Evolutionary conservation across 805 yeast genomes (phyloP).

Genomic region (Candida jianshihensis): DNA sequence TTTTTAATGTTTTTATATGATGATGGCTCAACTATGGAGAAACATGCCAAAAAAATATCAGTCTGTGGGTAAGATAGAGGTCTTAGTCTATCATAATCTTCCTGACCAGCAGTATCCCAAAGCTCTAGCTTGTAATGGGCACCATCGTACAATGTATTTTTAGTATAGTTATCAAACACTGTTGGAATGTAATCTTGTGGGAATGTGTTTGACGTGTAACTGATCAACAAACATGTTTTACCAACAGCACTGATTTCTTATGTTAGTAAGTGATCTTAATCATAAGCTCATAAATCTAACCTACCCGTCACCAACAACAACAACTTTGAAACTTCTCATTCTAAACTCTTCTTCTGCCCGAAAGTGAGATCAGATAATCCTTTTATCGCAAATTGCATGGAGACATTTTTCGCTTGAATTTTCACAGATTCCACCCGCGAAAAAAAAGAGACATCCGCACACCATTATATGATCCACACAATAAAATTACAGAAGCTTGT

Average conservation of each 20-base stretch:
- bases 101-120: conserved; percentile 97
- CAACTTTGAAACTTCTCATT: conserved; percentile 87
- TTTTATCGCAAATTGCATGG: too few species aligned
- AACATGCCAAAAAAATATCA: conserved; percentile 80
- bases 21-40: conserved; percentile 74
- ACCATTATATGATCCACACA: too few species aligned
- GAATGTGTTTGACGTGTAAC: conserved; percentile 87
- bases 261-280: conserved; percentile 5
- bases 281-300: conserved; percentile 13
- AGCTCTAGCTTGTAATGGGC: conserved; percentile 79
- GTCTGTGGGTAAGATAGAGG: conserved; percentile 92
- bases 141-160: conserved; percentile 75
- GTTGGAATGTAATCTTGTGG: conserved; percentile 94
- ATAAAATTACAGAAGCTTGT: too few species aligned
- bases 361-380: too few species aligned
- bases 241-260: conserved; percentile 63
- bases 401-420: too few species aligned
- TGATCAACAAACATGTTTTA: conserved; percentile 80
- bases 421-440: too few species aligned
- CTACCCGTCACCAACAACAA: conserved; percentile 86
- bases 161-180: conserved; percentile 87
- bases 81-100: conserved; percentile 83
- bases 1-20: conserved; percentile 75
- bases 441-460: too few species aligned
- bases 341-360: neutral